phyloP scores from a whole-genome alignment of 108 stramenopile species.

The Conticribra guillardii region DNA sequence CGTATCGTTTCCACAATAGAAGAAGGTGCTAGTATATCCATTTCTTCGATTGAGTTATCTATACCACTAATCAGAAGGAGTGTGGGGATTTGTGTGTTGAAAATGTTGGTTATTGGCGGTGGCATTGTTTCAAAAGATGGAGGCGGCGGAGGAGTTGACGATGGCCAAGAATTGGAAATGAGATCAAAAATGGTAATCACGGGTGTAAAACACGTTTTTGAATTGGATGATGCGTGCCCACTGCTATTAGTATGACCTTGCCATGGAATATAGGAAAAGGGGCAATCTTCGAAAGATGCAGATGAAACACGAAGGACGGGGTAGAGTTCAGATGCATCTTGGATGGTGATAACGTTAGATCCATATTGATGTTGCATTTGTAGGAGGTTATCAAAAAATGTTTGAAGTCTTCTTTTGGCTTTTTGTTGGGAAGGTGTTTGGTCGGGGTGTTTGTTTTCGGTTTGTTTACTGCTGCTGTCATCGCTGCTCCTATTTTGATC shows the following conservation, averaged over 20 bases:
- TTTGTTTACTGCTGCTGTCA: background rate
- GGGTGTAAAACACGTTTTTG: conserved; percentile 24
- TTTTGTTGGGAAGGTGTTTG: background rate
- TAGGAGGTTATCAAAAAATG: conserved; percentile 5
- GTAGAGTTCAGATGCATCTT: conserved; percentile 12
- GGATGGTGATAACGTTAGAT: background rate
- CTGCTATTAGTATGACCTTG: background rate
- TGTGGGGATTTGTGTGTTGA: conserved; percentile 3
- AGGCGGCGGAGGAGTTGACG: too few species aligned
- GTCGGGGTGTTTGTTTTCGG: background rate
- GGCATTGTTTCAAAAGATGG: background rate
- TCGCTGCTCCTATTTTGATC: too few species aligned
- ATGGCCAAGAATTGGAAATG: conserved; percentile 10
- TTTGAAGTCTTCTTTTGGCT: background rate
- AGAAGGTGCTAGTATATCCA: conserved; percentile 15
- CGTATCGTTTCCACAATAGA: conserved; percentile 20
- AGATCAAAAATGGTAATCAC: conserved; percentile 30
- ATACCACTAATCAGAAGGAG: conserved; percentile 21
- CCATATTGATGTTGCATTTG: conserved; percentile 5
- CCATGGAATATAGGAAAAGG: background rate
- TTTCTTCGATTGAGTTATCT: conserved; percentile 7
- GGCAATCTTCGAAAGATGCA: background rate
- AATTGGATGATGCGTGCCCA: background rate
- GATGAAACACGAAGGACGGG: background rate
- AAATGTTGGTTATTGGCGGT: background rate